These are phyloP conservation scores for Trifolium fragiferum DNA, from an alignment of 306 rosid species.

Conservation along the genomic window DNA sequence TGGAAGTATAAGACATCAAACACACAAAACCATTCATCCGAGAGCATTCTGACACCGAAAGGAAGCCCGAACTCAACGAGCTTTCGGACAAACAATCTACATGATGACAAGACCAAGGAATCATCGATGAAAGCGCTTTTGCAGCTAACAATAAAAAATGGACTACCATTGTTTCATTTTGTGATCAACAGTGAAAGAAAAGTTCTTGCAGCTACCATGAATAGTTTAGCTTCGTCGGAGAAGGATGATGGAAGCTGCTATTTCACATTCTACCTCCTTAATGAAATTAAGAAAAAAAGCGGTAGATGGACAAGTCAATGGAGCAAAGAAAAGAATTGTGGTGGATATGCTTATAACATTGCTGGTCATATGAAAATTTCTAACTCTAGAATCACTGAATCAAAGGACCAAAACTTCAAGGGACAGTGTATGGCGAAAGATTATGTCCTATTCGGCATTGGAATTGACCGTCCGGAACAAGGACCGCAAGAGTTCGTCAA, in stretches of 20 bases:
- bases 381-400: slow-evolving; percentile 50
- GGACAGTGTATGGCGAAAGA: slow-evolving; percentile 54
- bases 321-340: slow-evolving; percentile 61
- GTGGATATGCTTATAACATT: slow-evolving; percentile 68
- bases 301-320: slow-evolving; percentile 77
- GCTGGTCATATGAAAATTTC: slow-evolving; percentile 83
- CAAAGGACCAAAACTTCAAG: slow-evolving; percentile 40
- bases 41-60: slow-evolving; percentile 42
- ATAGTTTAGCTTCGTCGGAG: slow-evolving; percentile 54
- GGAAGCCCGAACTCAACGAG: slow-evolving; percentile 48
- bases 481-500: slow-evolving; percentile 48
- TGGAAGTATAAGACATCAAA: slow-evolving; percentile 62
- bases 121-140: slow-evolving; percentile 68
- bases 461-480: slow-evolving; percentile 54
- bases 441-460: slow-evolving; percentile 65
- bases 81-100: slow-evolving; percentile 46
- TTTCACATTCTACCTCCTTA: slow-evolving; percentile 73
- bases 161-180: slow-evolving; percentile 76
- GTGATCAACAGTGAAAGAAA: slow-evolving; percentile 59
- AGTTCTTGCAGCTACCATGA: slow-evolving; percentile 74
- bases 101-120: slow-evolving; percentile 52
- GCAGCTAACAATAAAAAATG: slow-evolving; percentile 74
- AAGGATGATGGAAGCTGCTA: slow-evolving; percentile 65
- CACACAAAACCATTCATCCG: slow-evolving; percentile 42
- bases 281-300: slow-evolving; percentile 78